phyloP scores from a whole-genome alignment of 2,329 filamentous ascomycete species.

The Arachnopeziza araneosa region DNA sequence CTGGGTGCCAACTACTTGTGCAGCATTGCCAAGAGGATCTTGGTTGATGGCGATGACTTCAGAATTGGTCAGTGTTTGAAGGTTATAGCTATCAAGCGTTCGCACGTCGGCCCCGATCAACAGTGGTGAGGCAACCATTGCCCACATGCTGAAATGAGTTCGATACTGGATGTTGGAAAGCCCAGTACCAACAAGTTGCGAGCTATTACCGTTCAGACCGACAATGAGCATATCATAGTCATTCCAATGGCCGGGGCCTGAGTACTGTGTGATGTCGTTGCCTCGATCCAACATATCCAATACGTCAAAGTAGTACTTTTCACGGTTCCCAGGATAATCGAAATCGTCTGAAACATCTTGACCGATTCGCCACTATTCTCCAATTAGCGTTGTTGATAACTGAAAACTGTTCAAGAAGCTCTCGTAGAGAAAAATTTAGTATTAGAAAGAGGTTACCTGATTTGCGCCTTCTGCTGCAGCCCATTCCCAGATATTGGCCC shows the following conservation, averaged over 20 bases:
- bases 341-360: slow-evolving; percentile 36
- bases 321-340: slow-evolving; percentile 20
- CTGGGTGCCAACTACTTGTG: slow-evolving; percentile 7
- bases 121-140: slow-evolving; percentile 19
- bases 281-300: slow-evolving; percentile 43
- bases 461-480: slow-evolving; percentile 36
- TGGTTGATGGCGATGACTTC: slow-evolving; percentile 35
- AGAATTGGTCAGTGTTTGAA: slow-evolving; percentile 20
- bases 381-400: too few relatives aligned
- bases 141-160: slow-evolving; percentile 24
- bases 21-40: slow-evolving; percentile 26
- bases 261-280: slow-evolving; percentile 39
- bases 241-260: slow-evolving; percentile 44
- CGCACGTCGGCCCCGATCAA: slow-evolving; percentile 23
- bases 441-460: too few relatives aligned
- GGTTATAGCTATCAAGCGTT: slow-evolving; percentile 8
- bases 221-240: slow-evolving; percentile 33
- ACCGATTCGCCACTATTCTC: slow-evolving; percentile 42
- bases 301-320: slow-evolving; percentile 22
- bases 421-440: too few relatives aligned
- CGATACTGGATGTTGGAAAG: slow-evolving; percentile 27
- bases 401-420: too few relatives aligned
- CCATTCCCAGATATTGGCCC: slow-evolving; percentile 39
- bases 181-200: slow-evolving; percentile 37
- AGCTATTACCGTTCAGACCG: slow-evolving; percentile 18